Percentiles rank a stretch among this genome's conserved stretches.
phyloP scores from a whole-genome alignment of 129 eudicot genomes.

The Centrapalus pauciflorus region DNA sequence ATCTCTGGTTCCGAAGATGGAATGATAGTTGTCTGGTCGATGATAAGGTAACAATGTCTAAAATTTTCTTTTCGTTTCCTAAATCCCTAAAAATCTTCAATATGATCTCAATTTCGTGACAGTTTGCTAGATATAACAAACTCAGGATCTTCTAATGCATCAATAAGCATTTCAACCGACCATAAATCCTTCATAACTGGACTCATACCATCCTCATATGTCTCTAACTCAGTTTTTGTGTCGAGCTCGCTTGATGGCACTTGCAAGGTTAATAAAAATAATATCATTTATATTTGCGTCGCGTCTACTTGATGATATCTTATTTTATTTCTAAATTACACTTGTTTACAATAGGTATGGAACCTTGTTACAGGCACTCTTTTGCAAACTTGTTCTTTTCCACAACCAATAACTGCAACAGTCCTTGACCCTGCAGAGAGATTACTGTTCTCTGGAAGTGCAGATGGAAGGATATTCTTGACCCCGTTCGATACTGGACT shows the following conservation, averaged over 20 bases:
- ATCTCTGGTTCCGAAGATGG: conserved; percentile 56
- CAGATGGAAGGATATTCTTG: conserved; percentile 45
- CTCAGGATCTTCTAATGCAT: conserved; percentile 10
- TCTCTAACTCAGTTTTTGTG: conserved; percentile 27
- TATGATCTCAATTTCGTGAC: neutral
- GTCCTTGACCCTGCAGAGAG: conserved; percentile 44
- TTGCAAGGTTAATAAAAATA: conserved; percentile 61
- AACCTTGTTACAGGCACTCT: conserved; percentile 31
- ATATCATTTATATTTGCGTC: too few species aligned
- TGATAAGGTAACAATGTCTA: conserved; percentile 29
- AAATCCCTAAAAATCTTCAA: neutral
- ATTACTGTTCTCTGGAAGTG: conserved; percentile 38
- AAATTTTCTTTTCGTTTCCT: neutral
- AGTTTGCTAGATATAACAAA: conserved; percentile 38
- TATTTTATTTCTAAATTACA: conserved; percentile 7
- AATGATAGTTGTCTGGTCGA: conserved; percentile 35
- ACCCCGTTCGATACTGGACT: conserved; percentile 33
- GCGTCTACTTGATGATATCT: too few species aligned
- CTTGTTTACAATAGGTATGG: conserved; percentile 26
- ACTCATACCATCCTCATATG: conserved; percentile 24
- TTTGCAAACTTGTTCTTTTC: conserved; percentile 28
- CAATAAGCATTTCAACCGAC: conserved; percentile 32
- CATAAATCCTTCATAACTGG: conserved; percentile 45
- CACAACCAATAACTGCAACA: conserved; percentile 38
- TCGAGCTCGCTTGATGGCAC: conserved; percentile 57